phyloP scores from a whole-genome alignment of 176 grass and related monocot species.

The Cocos nucifera region DNA sequence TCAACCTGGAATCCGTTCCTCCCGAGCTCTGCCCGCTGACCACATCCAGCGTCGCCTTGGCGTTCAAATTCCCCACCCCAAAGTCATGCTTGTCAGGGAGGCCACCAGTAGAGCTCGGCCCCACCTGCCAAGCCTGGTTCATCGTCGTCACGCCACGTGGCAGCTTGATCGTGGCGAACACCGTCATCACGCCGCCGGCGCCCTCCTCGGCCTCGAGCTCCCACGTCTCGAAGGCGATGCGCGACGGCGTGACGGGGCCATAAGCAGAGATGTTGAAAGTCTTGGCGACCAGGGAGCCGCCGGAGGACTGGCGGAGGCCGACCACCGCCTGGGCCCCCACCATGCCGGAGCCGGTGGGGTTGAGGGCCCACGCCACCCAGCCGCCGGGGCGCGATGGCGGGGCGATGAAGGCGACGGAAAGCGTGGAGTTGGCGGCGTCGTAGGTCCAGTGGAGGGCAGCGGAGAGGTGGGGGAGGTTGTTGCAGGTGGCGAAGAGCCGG shows the following conservation, averaged over 20 bases:
- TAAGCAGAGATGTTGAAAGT: conserved; percentile 28
- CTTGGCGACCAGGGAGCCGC: conserved; percentile 32
- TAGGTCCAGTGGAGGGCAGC: conserved; percentile 66
- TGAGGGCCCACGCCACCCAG: conserved; percentile 60
- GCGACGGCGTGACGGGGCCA: not conserved
- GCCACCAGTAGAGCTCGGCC: not conserved
- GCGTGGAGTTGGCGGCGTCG: conserved; percentile 13
- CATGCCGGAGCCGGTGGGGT: conserved; percentile 40
- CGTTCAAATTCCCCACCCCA: not conserved
- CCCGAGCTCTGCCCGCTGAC: conserved; percentile 31
- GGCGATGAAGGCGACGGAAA: conserved; percentile 52
- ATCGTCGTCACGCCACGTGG: conserved; percentile 25
- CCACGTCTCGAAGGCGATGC: conserved; percentile 23
- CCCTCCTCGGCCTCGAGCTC: conserved; percentile 38
- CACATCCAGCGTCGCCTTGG: conserved; percentile 59
- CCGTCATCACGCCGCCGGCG: conserved; percentile 26
- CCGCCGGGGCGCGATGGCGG: conserved; percentile 26
- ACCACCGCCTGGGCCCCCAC: conserved; percentile 43
- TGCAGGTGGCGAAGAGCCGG: conserved; percentile 41
- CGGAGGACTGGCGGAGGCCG: conserved; percentile 7
- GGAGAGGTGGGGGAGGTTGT: conserved; percentile 41
- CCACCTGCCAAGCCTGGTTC: conserved; percentile 76
- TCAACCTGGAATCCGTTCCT: conserved; percentile 6
- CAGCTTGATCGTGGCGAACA: conserved; percentile 50
- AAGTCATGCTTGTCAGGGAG: conserved; percentile 6